Conservation (phyloP, 257 asterid species). For the Lycium barbarum region DNA sequence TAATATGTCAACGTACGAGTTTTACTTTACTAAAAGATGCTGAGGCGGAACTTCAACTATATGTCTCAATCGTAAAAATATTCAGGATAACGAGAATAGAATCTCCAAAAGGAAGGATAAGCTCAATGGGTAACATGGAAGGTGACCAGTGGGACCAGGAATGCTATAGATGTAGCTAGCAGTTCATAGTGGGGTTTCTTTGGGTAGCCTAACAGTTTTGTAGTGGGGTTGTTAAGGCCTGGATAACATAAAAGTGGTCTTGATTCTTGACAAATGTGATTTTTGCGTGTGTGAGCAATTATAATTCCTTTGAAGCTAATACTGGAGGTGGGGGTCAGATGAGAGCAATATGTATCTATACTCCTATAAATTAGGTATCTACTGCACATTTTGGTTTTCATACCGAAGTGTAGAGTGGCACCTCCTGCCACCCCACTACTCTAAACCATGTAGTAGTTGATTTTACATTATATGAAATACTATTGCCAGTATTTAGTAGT, state of each 20-base stretch:
- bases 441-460: neutral
- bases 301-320: slow-evolving; percentile 25
- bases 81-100: slow-evolving; percentile 20
- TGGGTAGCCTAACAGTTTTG: slow-evolving; percentile 20
- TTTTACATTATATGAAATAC: neutral
- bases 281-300: slow-evolving; percentile 24
- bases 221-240: slow-evolving; percentile 27
- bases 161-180: slow-evolving; percentile 23
- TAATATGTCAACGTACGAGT: neutral
- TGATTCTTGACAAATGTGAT: slow-evolving; percentile 11
- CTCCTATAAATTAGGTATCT: neutral
- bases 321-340: slow-evolving; percentile 31
- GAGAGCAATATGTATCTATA: slow-evolving; percentile 9
- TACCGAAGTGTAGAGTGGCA: neutral
- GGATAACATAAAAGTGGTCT: slow-evolving; percentile 31
- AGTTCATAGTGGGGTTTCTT: slow-evolving; percentile 28
- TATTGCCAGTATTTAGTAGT: neutral
- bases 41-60: neutral
- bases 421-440: neutral
- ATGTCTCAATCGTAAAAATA: neutral
- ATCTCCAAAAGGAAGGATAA: slow-evolving; percentile 9
- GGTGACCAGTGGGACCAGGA: slow-evolving; percentile 26
- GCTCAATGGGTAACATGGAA: slow-evolving; percentile 22
- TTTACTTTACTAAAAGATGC: neutral
- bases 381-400: neutral